A percentile compares a stretch with the other conserved stretches of the same genome.
Conservation (phyloP, 2,329 filamentous ascomycete genomes). For the Beauveria varroae region DNA sequence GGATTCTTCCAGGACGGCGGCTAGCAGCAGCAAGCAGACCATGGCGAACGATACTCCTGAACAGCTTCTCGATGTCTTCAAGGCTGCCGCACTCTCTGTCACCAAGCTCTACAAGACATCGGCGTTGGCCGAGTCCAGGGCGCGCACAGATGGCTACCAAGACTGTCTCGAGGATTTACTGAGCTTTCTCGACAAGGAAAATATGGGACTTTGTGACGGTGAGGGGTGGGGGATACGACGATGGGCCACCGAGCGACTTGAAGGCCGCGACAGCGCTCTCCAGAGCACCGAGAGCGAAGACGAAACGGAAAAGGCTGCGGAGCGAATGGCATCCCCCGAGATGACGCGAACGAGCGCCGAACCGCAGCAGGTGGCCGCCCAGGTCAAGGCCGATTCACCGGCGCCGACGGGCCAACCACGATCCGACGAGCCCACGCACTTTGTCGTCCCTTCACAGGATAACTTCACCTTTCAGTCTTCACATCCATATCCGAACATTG, state of each 20-base stretch:
- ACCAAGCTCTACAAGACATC: constrained; percentile 96
- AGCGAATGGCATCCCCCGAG: constrained; percentile 52
- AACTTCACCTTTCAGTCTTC: constrained; percentile 64
- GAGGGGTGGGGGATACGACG: constrained; percentile 59
- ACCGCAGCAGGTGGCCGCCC: constrained; percentile 24
- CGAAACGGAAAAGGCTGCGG: constrained; percentile 52
- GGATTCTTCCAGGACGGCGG: neutral
- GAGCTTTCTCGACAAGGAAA: constrained; percentile 74
- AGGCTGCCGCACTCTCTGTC: constrained; percentile 83
- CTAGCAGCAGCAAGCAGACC: constrained; percentile 18
- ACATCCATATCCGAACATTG: constrained; percentile 53
- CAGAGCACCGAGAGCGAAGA: constrained; percentile 60
- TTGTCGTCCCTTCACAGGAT: constrained; percentile 48
- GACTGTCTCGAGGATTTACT: constrained; percentile 88
- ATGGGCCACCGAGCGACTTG: constrained; percentile 63
- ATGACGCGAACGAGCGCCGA: constrained; percentile 40
- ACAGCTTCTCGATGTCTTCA: constrained; percentile 80
- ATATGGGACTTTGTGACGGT: constrained; percentile 69
- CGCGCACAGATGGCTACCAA: constrained; percentile 79
- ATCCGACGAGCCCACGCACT: constrained; percentile 27
- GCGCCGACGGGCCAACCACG: constrained; percentile 19
- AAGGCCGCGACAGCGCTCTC: constrained; percentile 49
- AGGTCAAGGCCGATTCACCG: constrained; percentile 18
- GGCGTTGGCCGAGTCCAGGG: constrained; percentile 65
- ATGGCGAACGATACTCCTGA: constrained; percentile 40